These are phyloP conservation scores for Boeremia lycopersici DNA, from an alignment of 2,329 filamentous ascomycete genomes.

Conservation along the genomic window DNA sequence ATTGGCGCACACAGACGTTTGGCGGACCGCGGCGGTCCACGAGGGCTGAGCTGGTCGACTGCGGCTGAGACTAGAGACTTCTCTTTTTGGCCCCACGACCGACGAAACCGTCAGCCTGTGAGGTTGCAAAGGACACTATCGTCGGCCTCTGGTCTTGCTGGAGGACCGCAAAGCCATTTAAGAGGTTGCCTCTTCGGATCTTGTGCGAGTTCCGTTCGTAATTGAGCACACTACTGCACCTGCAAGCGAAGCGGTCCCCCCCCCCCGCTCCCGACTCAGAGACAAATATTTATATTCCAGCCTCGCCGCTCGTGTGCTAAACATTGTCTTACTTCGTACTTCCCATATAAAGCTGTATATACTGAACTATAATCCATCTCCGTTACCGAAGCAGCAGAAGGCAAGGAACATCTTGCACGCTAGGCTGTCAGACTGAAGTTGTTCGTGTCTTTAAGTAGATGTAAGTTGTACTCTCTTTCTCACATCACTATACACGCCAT, in stretches of 20 bases:
- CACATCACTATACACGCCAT: neutral
- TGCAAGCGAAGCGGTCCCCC: constrained; percentile 5
- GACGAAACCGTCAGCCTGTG: constrained; percentile 15
- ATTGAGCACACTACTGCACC: constrained; percentile 11
- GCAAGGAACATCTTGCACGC: neutral
- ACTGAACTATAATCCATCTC: neutral
- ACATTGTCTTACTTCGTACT: constrained; percentile 1
- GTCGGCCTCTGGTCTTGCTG: constrained; percentile 7
- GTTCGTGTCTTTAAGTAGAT: constrained; percentile 12
- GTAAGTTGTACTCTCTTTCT: constrained; percentile 8
- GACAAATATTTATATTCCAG: constrained; percentile 9
- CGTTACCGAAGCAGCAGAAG: neutral
- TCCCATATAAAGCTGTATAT: constrained; percentile 1
- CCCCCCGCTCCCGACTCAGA: constrained; percentile 2
- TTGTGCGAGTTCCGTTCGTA: constrained; percentile 10
- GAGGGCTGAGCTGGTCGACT: constrained; percentile 16
- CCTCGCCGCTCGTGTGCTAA: constrained; percentile 2
- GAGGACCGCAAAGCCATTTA: constrained; percentile 9
- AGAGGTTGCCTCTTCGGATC: constrained; percentile 10
- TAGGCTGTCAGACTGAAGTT: neutral
- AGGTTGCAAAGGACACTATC: constrained; percentile 10
- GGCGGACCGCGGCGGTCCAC: constrained; percentile 13
- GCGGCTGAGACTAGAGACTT: constrained; percentile 18
- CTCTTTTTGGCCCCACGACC: constrained; percentile 17
- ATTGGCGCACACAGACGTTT: constrained; percentile 12